Evolutionary conservation across 2,329 filamentous ascomycete species (phyloP).

Genomic region (Amylocarpus encephaloides): DNA sequence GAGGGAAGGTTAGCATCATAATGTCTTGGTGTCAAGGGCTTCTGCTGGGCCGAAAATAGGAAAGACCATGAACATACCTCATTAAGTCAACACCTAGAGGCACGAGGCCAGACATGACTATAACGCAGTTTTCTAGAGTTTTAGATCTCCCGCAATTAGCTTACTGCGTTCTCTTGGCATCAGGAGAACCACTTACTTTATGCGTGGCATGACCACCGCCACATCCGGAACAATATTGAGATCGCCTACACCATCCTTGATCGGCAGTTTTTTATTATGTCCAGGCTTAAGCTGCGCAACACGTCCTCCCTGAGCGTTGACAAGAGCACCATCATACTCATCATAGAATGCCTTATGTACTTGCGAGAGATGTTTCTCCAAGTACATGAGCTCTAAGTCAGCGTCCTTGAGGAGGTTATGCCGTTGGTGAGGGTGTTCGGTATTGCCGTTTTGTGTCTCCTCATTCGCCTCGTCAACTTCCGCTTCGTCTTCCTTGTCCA

Average conservation of each 20-base stretch:
- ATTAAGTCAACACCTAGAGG: slow-evolving; percentile 74
- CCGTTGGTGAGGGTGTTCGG: slow-evolving; percentile 36
- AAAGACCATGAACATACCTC: slow-evolving; percentile 32
- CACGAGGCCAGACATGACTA: slow-evolving; percentile 88
- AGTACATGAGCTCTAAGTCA: slow-evolving; percentile 71
- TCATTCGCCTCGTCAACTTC: slow-evolving; percentile 34
- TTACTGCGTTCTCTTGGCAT: not conserved
- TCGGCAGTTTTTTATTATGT: slow-evolving; percentile 37
- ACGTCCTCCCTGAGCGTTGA: slow-evolving; percentile 34
- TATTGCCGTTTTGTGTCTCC: slow-evolving; percentile 19
- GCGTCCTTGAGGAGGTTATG: slow-evolving; percentile 84
- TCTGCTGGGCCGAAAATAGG: too few species aligned
- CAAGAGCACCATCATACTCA: slow-evolving; percentile 59
- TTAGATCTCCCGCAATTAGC: slow-evolving; percentile 36
- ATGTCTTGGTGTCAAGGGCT: not conserved
- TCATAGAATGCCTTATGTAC: slow-evolving; percentile 79
- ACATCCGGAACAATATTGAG: slow-evolving; percentile 72
- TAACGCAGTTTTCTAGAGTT: slow-evolving; percentile 66
- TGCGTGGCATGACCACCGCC: slow-evolving; percentile 71
- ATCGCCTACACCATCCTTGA: slow-evolving; percentile 38
- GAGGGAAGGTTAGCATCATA: slow-evolving; percentile 2
- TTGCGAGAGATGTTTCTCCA: slow-evolving; percentile 68
- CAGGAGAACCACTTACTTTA: slow-evolving; percentile 51
- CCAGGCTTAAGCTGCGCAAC: slow-evolving; percentile 34
- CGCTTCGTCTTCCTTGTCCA: slow-evolving; percentile 71